These are phyloP conservation scores for Mycena olivaceomarginata DNA, from an alignment of 768 basidiomycete genomes.

Conservation along the genomic window DNA sequence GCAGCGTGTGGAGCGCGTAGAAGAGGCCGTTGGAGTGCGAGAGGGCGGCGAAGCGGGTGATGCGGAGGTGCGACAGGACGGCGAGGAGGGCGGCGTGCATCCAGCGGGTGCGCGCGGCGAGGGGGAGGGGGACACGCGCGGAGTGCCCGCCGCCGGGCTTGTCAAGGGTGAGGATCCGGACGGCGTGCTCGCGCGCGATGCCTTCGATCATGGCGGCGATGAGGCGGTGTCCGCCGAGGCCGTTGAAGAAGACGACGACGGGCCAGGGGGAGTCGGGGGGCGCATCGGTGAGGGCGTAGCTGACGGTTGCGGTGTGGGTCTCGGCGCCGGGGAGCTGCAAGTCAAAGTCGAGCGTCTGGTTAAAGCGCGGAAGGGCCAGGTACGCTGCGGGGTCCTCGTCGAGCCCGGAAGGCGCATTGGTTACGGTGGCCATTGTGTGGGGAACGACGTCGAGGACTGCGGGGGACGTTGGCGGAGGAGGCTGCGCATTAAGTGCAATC, in stretches of 20 bases:
- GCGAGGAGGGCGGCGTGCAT: conserved; percentile 42
- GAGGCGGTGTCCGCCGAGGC: conserved; percentile 43
- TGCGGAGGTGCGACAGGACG: conserved; percentile 29
- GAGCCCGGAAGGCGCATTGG: conserved; percentile 24
- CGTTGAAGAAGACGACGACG: conserved; percentile 43
- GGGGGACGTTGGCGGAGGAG: no score
- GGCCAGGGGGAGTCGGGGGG: conserved; percentile 33
- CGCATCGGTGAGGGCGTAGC: conserved; percentile 27
- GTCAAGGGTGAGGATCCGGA: conserved; percentile 41
- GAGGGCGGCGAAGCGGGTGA: conserved; percentile 37
- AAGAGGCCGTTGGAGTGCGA: conserved; percentile 44
- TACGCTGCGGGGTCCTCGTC: conserved; percentile 34
- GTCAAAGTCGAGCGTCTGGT: conserved; percentile 36
- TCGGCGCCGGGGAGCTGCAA: conserved; percentile 20
- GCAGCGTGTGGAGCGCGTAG: conserved; percentile 38
- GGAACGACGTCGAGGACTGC: background rate
- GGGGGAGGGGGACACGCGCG: conserved; percentile 2
- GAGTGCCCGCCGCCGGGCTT: conserved; percentile 34
- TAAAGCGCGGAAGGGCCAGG: conserved; percentile 40
- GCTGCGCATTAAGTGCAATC: background rate
- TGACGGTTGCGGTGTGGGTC: conserved; percentile 11
- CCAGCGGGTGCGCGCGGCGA: conserved; percentile 36
- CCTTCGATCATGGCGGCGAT: conserved; percentile 39
- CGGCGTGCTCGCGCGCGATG: conserved; percentile 34
- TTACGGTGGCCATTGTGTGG: background rate